A percentile compares a stretch with the other conserved stretches of the same genome.
Evolutionary conservation across 148 eudicot species (phyloP).

Genomic region (Camellia lanceoleosa): DNA sequence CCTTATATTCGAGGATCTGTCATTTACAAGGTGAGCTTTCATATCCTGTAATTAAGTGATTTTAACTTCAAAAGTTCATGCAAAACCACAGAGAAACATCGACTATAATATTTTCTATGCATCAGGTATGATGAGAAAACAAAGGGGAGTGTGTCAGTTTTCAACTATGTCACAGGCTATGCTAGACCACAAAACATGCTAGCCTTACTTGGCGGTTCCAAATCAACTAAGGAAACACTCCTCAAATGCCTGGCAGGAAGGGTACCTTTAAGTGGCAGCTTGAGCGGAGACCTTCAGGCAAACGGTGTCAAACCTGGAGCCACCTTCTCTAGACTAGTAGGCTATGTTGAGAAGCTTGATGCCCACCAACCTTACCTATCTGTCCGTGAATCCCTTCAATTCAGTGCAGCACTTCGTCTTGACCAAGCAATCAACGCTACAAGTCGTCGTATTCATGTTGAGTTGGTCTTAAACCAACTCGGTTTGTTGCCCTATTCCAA

Average conservation of each 20-base stretch:
- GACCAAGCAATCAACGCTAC: constrained; percentile 7
- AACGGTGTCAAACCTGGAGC: constrained; percentile 9
- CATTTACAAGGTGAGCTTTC: constrained; percentile 5
- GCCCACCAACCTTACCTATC: constrained; percentile 11
- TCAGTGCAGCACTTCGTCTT: constrained; percentile 16
- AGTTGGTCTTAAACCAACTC: constrained; percentile 10
- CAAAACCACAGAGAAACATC: not conserved
- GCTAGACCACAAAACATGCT: constrained; percentile 10
- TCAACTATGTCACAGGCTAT: constrained; percentile 8
- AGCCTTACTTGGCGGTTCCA: constrained; percentile 14
- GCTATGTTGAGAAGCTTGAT: constrained; percentile 13
- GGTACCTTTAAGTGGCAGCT: constrained; percentile 11
- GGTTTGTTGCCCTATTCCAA: constrained; percentile 8
- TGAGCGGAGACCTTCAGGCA: constrained; percentile 10
- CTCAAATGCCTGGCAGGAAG: constrained; percentile 14
- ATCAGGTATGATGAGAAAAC: constrained; percentile 12
- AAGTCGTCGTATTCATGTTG: constrained; percentile 1
- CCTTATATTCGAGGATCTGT: constrained; percentile 8
- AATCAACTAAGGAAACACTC: constrained; percentile 2
- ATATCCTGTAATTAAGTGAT: not conserved
- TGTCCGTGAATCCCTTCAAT: constrained; percentile 15
- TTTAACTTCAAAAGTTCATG: not conserved
- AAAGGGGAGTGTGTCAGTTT: not conserved
- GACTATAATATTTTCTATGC: not conserved
- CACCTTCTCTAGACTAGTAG: constrained; percentile 4